Base-by-base conservation (phyloP, 139 green algal species). In the Eudorina sp. region DNA sequence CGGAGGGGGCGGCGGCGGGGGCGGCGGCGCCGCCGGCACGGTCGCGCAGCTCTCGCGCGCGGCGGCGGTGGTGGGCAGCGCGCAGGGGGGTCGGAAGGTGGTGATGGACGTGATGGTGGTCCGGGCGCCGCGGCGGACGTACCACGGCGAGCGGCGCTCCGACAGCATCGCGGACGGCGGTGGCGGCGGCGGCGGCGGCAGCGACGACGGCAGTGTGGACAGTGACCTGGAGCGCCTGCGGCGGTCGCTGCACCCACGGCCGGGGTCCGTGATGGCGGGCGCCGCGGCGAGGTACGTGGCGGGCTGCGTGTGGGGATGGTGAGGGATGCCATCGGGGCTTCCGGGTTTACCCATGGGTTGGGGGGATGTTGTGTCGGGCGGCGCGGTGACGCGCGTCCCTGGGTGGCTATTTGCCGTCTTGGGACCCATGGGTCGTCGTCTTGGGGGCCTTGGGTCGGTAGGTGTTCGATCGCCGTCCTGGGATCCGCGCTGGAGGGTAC, bases 31-130 rank as follows among this genome's bases (percentile, higher is more conserved):
- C 80, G 80, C 8, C 16, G 60, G 80, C 40, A 86, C 80, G 9
- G 38, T 73, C 43, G 60, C 58, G 43, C 58, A 74, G 58, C 62
- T 86, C 41, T 36, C 41, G 1, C 80, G 80, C 29, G n/a, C 41
- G 3, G 43, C 55, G 23, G 78, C 78, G 9, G 78, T 85, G 9
- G 78, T 85, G 19, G 78, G 78, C 11, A 74, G 38, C 78, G 36
- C 55, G 55, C 38, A 58, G 25, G 78, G 53, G 29, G 78, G 78
- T 4, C 78, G 78, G 13, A 85, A 70, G 53, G 80, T 86, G 80
- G 58, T 86, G 7, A 86, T 86, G 80, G 80, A 86, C 43, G 80
- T 86, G 21, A 86, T 86, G 80, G 80, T 86, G 6, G 80, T 86
- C 29, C 36, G 29, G 53, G 16, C 36, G 8, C 9, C 55, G 53